These are phyloP conservation scores for Dissoconium aciculare DNA, from an alignment of 2,329 filamentous ascomycete species.

Conservation along the genomic window DNA sequence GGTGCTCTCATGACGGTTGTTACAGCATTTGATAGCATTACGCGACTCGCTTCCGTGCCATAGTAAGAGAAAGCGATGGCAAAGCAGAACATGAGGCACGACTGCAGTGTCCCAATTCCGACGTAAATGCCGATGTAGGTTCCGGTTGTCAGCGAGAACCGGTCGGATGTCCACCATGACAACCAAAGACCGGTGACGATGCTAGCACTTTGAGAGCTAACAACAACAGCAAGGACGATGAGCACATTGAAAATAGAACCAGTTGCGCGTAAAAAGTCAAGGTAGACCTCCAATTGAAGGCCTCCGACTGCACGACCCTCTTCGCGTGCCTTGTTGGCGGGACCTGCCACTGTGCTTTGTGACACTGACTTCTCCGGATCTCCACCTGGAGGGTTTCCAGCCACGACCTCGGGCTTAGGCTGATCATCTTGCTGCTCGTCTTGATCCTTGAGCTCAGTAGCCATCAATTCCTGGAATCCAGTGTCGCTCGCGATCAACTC, in stretches of 20 bases:
- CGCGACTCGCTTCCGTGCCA: slow-evolving; percentile 66
- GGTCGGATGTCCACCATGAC: slow-evolving; percentile 71
- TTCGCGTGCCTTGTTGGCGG: too few species aligned
- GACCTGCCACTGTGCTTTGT: too few species aligned
- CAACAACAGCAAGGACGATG: too few species aligned
- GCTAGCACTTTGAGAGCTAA: slow-evolving; percentile 58
- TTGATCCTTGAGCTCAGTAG: slow-evolving; percentile 49
- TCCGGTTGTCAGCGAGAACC: slow-evolving; percentile 42
- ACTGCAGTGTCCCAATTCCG: slow-evolving; percentile 56
- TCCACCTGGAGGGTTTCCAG: slow-evolving; percentile 46
- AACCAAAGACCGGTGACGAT: slow-evolving; percentile 77
- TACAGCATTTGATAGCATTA: slow-evolving; percentile 63
- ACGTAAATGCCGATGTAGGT: slow-evolving; percentile 75
- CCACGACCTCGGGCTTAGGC: too few species aligned
- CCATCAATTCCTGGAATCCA: slow-evolving; percentile 63
- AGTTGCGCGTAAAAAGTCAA: too few species aligned
- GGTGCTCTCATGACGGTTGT: slow-evolving; percentile 66
- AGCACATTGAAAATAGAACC: too few species aligned
- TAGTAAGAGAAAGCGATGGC: slow-evolving; percentile 39
- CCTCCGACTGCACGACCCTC: too few species aligned
- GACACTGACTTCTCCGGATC: slow-evolving; percentile 41
- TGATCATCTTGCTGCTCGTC: slow-evolving; percentile 53
- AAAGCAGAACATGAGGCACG: slow-evolving; percentile 39
- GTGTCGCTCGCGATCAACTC: slow-evolving; percentile 36
- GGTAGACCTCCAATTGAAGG: too few species aligned